Evolutionary conservation across 345 rosid species (phyloP).

Genomic region (Rhizophora mangle): DNA sequence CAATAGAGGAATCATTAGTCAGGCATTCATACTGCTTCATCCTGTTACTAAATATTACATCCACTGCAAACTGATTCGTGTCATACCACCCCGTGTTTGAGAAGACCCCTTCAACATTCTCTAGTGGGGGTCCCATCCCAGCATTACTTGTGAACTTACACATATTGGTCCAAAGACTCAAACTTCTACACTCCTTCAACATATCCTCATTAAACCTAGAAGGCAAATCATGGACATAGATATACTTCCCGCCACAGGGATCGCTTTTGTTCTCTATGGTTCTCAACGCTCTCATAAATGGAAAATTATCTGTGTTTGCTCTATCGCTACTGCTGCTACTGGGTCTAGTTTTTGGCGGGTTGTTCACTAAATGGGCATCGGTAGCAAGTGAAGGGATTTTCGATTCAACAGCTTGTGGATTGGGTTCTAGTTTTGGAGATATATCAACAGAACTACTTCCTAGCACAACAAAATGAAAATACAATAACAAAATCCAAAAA

Average conservation of each 20-base stretch:
- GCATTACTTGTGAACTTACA: slow-evolving; percentile 77
- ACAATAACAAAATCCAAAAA: slow-evolving; percentile 68
- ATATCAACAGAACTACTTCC: slow-evolving; percentile 33
- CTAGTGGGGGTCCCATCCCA: slow-evolving; percentile 78
- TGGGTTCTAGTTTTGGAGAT: slow-evolving; percentile 31
- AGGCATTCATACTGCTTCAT: slow-evolving; percentile 90
- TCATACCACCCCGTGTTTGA: slow-evolving; percentile 81
- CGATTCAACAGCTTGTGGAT: slow-evolving; percentile 19
- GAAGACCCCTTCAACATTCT: slow-evolving; percentile 77
- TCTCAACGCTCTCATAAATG: slow-evolving; percentile 65
- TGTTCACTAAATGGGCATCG: slow-evolving; percentile 7
- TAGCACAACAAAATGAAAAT: slow-evolving; percentile 62
- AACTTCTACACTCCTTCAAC: slow-evolving; percentile 75
- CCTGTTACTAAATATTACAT: slow-evolving; percentile 71
- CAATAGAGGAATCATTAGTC: slow-evolving; percentile 73
- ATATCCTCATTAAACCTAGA: slow-evolving; percentile 78
- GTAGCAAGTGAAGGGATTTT: slow-evolving; percentile 26
- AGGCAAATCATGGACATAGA: slow-evolving; percentile 75
- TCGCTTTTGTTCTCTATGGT: slow-evolving; percentile 71
- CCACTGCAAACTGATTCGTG: slow-evolving; percentile 85
- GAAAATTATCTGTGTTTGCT: slow-evolving; percentile 31
- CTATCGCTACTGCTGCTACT: slow-evolving; percentile 1
- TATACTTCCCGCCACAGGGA: slow-evolving; percentile 80
- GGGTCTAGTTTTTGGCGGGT: slow-evolving; percentile 5
- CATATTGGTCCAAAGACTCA: slow-evolving; percentile 92